Evolutionary conservation across 2,329 filamentous ascomycete species (phyloP).

Genomic region (Aspergillus sp.): DNA sequence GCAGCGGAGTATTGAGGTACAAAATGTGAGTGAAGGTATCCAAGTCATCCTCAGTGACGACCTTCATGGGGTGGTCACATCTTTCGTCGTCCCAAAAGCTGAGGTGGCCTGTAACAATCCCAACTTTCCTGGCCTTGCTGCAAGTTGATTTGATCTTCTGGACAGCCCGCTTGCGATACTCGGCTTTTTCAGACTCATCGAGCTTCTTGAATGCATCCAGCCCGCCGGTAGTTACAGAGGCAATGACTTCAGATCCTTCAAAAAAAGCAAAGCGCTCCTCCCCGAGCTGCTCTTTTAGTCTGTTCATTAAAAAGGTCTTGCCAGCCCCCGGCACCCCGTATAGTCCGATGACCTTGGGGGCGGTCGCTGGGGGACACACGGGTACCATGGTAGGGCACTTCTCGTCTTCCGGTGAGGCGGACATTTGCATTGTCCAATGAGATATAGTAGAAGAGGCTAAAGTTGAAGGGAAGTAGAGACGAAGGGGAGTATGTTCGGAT

Average conservation of each 20-base stretch:
- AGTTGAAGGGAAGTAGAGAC: too few relatives aligned
- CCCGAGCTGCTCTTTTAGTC: conserved; percentile 4
- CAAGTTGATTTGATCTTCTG: background rate
- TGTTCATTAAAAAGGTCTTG: background rate
- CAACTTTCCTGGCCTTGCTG: conserved; percentile 24
- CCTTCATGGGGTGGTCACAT: too few relatives aligned
- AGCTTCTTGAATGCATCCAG: background rate
- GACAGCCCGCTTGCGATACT: background rate
- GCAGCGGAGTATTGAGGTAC: conserved; percentile 51
- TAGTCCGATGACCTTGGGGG: background rate
- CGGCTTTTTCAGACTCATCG: background rate
- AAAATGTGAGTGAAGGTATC: conserved; percentile 59
- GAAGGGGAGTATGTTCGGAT: too few relatives aligned
- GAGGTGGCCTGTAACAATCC: conserved; percentile 58
- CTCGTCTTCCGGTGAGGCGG: too few relatives aligned
- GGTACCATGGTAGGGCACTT: too few relatives aligned
- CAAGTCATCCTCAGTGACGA: conserved; percentile 39
- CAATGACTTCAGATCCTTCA: conserved; percentile 1
- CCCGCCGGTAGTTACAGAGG: background rate
- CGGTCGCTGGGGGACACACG: too few relatives aligned
- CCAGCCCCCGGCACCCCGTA: conserved; percentile 7
- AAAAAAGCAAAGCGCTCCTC: background rate
- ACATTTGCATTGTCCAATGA: too few relatives aligned
- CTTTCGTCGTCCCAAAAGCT: conserved; percentile 53
- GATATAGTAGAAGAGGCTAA: too few relatives aligned